Base-by-base conservation (phyloP, 176 grass and related monocot genomes). In the Phragmites australis region DNA sequence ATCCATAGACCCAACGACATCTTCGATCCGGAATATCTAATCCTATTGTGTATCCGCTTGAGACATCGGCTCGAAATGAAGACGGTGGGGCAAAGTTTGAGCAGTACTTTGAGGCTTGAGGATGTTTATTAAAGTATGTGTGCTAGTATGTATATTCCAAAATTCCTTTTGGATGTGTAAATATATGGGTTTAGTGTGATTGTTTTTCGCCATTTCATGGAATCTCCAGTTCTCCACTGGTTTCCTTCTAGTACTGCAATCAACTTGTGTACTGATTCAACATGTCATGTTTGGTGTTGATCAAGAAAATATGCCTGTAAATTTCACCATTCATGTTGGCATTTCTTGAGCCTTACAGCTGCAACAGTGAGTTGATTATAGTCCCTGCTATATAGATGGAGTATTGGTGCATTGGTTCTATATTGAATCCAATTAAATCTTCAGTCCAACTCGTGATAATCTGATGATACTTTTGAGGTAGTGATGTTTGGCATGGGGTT, bases 111-210 rank as follows among this genome's bases (percentile, higher is more conserved):
- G 65, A 51, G 62, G 45, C 16, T 32, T 68, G 6, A 26, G 69
- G 81, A 45, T 79, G 68, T 69, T 74, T 68, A 56, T 80, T 52
- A 42, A 67, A 79, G 31, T 41, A 67, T 53, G 76, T 26, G 21
- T 75, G 49, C 51, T 83, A 73, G 23, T 66, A 66, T 78, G 80
- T 88, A 78, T 50, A 78, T 79, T 53, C 61, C 9, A 79, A 53
- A 66, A 52, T 0, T 18, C 14, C 61, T 18, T 79, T 53, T 83
- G 80, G 66, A 62, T 50, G 50, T 83, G 80, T 83, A 88, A 73
- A 78, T 79, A 67, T 78, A 40, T 27, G 49, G 50, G 80, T 50
- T 78, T 73, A 79, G 40, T 41, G 74, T 73, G 80, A 26, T 58
- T 73, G 47, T n/a, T 1, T 5, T 23, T n/a, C n/a, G n/a, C n/a